A percentile compares a stretch with the other conserved stretches of the same genome.
Evolutionary conservation across 441 rosid genomes (phyloP).

Genomic region (Eruca vesicaria): DNA sequence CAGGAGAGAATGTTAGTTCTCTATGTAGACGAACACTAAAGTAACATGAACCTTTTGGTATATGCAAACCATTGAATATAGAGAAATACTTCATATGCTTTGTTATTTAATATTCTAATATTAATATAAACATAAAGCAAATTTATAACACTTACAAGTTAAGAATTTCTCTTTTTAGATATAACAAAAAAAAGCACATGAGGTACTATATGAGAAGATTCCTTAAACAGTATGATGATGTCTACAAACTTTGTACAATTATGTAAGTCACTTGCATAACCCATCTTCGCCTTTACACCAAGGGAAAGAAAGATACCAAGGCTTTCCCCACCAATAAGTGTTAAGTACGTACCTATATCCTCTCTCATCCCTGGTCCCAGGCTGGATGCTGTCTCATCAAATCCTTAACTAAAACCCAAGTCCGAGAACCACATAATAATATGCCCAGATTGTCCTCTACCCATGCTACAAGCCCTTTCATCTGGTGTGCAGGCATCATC

Average conservation of each 20-base stretch:
- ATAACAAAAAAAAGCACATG: not conserved
- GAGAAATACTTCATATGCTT: not conserved
- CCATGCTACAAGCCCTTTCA: conserved; percentile 46
- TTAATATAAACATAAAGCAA: not conserved
- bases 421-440: conserved; percentile 18
- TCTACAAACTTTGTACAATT: not conserved
- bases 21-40: conserved; percentile 8
- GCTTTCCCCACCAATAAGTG: conserved; percentile 48
- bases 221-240: not conserved
- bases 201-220: not conserved
- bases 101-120: not conserved
- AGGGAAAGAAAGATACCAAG: conserved; percentile 74
- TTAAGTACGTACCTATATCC: conserved; percentile 5
- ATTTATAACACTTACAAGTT: not conserved
- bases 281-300: conserved; percentile 38
- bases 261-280: conserved; percentile 12
- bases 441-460: conserved; percentile 28
- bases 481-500: conserved; percentile 68
- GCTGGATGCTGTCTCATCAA: conserved; percentile 23
- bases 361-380: conserved; percentile 3
- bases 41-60: conserved; percentile 23
- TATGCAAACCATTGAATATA: conserved; percentile 15
- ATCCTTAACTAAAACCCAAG: not conserved
- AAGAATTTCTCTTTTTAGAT: not conserved
- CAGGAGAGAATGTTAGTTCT: conserved; percentile 27